These are phyloP conservation scores for Thuja plicata DNA, from an alignment of 83 land plant species.

Conservation along the genomic window DNA sequence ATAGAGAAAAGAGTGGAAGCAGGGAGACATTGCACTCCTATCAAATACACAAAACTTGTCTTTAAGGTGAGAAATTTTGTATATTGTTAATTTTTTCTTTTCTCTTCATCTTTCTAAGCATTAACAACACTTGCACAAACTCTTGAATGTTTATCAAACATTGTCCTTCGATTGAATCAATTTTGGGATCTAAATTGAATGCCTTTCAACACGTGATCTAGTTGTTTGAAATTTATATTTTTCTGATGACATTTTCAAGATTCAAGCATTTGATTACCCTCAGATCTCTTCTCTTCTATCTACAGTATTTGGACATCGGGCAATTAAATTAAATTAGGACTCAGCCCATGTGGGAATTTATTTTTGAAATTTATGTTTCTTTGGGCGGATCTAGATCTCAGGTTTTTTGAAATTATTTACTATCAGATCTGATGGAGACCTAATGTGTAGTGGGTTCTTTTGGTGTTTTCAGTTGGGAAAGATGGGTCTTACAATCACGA, in stretches of 20 bases:
- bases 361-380: not conserved
- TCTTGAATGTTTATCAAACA: not conserved
- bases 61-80: no score
- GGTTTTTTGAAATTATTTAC: not conserved
- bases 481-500: no score
- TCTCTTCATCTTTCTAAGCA: no score
- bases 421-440: not conserved
- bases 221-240: not conserved
- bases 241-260: not conserved
- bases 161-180: not conserved
- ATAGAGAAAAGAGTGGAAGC: no score
- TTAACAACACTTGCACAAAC: no score
- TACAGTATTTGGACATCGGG: not conserved
- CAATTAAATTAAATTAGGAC: not conserved
- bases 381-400: not conserved
- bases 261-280: not conserved
- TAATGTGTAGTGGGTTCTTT: not conserved
- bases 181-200: not conserved
- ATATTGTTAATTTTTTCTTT: no score
- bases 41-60: no score
- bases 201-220: not conserved
- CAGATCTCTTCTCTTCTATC: not conserved
- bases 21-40: no score
- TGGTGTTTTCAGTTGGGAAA: not conserved
- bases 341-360: not conserved